Evolutionary conservation across 768 basidiomycete genomes (phyloP).

Genomic region (Boletus rubropictus): DNA sequence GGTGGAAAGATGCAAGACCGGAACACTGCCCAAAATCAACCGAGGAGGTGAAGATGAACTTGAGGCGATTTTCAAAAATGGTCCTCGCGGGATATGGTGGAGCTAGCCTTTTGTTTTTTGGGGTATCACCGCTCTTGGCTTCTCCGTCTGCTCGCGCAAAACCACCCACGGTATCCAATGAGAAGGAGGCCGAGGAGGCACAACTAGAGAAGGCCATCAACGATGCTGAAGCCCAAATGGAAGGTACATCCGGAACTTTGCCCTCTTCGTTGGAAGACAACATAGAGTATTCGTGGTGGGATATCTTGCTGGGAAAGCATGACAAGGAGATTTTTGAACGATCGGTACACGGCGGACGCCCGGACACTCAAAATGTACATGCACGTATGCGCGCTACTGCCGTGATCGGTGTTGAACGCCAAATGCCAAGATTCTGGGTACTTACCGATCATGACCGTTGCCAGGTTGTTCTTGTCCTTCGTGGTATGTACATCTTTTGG

Average conservation of each 20-base stretch:
- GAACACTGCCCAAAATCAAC: slow-evolving; percentile 29
- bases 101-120: slow-evolving; percentile 75
- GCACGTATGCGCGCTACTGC: slow-evolving; percentile 51
- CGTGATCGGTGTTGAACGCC: slow-evolving; percentile 57
- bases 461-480: slow-evolving; percentile 71
- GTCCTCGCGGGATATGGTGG: slow-evolving; percentile 83
- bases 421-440: slow-evolving; percentile 84
- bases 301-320: slow-evolving; percentile 71
- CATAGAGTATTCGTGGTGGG: slow-evolving; percentile 72
- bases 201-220: slow-evolving; percentile 61
- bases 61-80: slow-evolving; percentile 78
- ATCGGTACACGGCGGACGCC: slow-evolving; percentile 35
- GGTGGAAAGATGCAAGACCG: slow-evolving; percentile 21
- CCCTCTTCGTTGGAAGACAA: slow-evolving; percentile 20
- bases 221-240: slow-evolving; percentile 62
- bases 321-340: slow-evolving; percentile 79
- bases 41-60: slow-evolving; percentile 56
- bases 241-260: slow-evolving; percentile 32
- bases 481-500: slow-evolving; percentile 38
- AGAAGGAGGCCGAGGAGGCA: slow-evolving; percentile 52
- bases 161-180: slow-evolving; percentile 29
- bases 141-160: slow-evolving; percentile 22
- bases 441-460: slow-evolving; percentile 71
- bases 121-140: slow-evolving; percentile 41
- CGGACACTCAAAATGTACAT: slow-evolving; percentile 19